phyloP scores from a whole-genome alignment of 495 filamentous ascomycete genomes.

The Echria macrotheca region DNA sequence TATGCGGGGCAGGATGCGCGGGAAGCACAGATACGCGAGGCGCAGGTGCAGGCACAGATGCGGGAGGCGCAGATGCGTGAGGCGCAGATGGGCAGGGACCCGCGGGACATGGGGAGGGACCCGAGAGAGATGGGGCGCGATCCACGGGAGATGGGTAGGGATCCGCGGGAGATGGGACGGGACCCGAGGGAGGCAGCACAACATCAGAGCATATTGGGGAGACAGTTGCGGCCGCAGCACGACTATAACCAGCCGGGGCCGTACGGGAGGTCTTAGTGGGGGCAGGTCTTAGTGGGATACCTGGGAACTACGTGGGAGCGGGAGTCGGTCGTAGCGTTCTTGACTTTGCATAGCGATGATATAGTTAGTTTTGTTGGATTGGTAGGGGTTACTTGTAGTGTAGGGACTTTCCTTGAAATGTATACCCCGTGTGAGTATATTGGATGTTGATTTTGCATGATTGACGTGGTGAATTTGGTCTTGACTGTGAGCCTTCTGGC shows the following conservation, averaged over 20 bases:
- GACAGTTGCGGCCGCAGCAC: conserved; percentile 32
- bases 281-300: neutral
- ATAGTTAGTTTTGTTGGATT: no score
- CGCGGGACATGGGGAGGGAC: conserved; percentile 8
- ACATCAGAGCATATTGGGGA: conserved; percentile 24
- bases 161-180: no score
- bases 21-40: conserved; percentile 13
- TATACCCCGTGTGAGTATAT: neutral
- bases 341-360: no score
- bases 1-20: conserved; percentile 14
- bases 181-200: conserved; percentile 2
- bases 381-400: no score
- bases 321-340: no score
- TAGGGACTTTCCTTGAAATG: no score
- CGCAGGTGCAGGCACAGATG: conserved; percentile 6
- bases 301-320: neutral
- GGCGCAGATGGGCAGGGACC: conserved; percentile 16
- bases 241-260: conserved; percentile 13
- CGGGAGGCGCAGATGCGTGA: conserved; percentile 14
- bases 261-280: conserved; percentile 3
- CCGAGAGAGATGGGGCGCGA: conserved; percentile 4
- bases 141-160: no score
- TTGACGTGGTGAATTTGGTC: neutral
- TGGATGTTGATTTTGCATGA: neutral
- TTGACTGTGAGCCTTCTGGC: neutral